A percentile compares a stretch with the other conserved stretches of the same genome.
Evolutionary conservation across 83 land plant species (phyloP).

Genomic region (Thuja plicata): DNA sequence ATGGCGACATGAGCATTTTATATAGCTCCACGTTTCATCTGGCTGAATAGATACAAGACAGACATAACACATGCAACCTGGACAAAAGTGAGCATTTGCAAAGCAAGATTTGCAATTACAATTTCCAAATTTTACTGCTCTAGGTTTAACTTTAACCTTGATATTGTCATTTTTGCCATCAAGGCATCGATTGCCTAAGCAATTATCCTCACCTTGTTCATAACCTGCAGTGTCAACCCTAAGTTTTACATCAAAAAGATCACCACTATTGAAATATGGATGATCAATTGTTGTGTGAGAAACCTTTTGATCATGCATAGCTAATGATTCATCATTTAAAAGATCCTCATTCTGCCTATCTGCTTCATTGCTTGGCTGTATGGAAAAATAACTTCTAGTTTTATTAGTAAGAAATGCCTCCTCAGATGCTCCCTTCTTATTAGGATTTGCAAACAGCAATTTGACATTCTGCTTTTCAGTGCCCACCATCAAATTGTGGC

Average conservation of each 20-base stretch:
- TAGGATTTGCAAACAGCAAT: not conserved
- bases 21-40: slow-evolving; percentile 2
- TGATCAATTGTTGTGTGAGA: not conserved
- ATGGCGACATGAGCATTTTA: not conserved
- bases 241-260: not conserved
- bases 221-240: not conserved
- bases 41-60: slow-evolving; percentile 7
- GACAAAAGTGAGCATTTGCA: slow-evolving; percentile 10
- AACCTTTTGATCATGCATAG: not conserved
- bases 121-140: not conserved
- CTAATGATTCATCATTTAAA: not conserved
- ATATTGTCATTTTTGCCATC: not conserved
- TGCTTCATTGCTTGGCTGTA: not conserved
- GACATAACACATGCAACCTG: slow-evolving; percentile 13
- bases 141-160: not conserved
- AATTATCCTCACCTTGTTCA: not conserved
- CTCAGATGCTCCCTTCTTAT: not conserved
- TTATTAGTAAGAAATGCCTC: not conserved
- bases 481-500: not conserved
- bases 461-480: not conserved
- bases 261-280: not conserved
- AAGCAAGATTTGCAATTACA: slow-evolving; percentile 1
- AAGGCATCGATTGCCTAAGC: not conserved
- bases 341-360: not conserved
- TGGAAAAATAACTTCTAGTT: not conserved